A percentile compares a stretch with the other conserved stretches of the same genome.
phyloP scores from a whole-genome alignment of 495 filamentous ascomycete species.

The Diplogelasinospora grovesii region DNA sequence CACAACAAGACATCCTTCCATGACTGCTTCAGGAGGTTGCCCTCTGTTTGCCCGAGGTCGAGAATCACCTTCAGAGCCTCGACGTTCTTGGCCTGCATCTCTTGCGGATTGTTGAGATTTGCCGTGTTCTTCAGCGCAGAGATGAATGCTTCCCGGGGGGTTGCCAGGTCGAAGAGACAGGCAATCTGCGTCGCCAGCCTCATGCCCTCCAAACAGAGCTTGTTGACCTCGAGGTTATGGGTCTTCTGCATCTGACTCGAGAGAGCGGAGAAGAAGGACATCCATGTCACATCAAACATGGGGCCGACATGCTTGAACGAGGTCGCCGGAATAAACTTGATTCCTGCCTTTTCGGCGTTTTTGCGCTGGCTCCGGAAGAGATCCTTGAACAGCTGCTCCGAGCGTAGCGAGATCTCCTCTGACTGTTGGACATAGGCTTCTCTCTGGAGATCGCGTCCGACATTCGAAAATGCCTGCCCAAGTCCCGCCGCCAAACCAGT shows the following conservation, averaged over 20 bases:
- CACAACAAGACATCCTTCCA: conserved; percentile 96
- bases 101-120: conserved; percentile 88
- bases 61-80: conserved; percentile 87
- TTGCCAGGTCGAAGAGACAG: conserved; percentile 87
- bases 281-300: conserved; percentile 99
- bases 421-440: conserved; percentile 93
- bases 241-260: conserved; percentile 88
- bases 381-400: conserved; percentile 79
- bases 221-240: conserved; percentile 83
- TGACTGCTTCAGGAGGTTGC: conserved; percentile 78
- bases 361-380: conserved; percentile 79
- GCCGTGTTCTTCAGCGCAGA: conserved; percentile 88
- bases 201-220: conserved; percentile 88
- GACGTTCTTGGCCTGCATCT: conserved; percentile 94
- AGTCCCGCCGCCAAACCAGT: conserved; percentile 75
- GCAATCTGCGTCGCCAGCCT: conserved; percentile 87
- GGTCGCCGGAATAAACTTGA: conserved; percentile 83
- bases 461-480: conserved; percentile 82
- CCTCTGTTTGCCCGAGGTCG: conserved; percentile 86
- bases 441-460: conserved; percentile 83
- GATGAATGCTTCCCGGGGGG: conserved; percentile 87
- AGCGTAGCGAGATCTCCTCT: conserved; percentile 69
- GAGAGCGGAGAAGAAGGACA: conserved; percentile 92
- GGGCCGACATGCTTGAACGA: conserved; percentile 92
- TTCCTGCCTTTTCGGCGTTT: conserved; percentile 59